Conservation (phyloP, 2,329 filamentous ascomycete species). For the Triangularia verruculosa region DNA sequence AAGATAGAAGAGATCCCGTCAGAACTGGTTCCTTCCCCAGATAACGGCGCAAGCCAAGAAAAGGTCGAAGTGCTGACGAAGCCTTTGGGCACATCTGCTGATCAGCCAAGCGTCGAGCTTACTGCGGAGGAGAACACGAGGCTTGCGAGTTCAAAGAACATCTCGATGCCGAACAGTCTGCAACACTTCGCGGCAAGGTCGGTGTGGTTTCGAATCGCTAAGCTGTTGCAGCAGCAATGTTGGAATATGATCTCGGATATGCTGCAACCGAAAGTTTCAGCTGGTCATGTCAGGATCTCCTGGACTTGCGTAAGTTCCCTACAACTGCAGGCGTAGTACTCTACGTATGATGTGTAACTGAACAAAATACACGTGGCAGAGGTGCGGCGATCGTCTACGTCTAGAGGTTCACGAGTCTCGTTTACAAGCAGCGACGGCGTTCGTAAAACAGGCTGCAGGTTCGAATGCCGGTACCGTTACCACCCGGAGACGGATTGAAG, state of each 20-base stretch:
- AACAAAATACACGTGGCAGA: too few species aligned
- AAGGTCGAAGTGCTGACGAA: too few species aligned
- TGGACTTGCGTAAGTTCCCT: conserved; percentile 14
- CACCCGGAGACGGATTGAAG: not conserved
- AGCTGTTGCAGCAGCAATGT: not conserved
- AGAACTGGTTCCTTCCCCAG: not conserved
- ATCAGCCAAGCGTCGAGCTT: too few species aligned
- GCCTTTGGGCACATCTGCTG: too few species aligned
- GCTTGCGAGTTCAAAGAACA: too few species aligned
- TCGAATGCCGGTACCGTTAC: not conserved
- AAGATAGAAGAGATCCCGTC: not conserved
- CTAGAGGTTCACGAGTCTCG: not conserved
- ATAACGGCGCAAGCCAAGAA: too few species aligned
- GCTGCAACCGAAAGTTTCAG: not conserved
- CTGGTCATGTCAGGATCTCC: not conserved
- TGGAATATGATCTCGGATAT: not conserved
- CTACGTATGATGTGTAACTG: too few species aligned
- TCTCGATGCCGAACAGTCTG: too few species aligned
- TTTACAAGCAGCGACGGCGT: not conserved
- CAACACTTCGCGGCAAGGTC: too few species aligned
- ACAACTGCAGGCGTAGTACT: too few species aligned
- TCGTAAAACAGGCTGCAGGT: conserved; percentile 6
- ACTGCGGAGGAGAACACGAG: too few species aligned
- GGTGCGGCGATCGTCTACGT: conserved; percentile 4
- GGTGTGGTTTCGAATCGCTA: too few species aligned